Base-by-base conservation (phyloP, 805 yeast species). In the Zygosaccharomyces gambellarensis region DNA sequence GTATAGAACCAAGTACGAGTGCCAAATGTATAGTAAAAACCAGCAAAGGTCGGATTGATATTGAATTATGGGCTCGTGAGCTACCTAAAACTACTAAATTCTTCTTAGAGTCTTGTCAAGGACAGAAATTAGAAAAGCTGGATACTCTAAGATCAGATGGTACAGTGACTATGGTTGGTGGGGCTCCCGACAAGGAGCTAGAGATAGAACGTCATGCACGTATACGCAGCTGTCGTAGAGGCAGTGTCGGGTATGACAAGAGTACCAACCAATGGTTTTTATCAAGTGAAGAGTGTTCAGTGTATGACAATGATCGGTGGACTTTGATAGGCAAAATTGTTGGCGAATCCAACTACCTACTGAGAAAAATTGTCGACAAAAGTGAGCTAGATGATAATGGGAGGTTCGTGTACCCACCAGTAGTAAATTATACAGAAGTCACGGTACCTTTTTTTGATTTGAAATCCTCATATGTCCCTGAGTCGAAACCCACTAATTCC, bases 1-100 rank as follows among this genome's bases (percentile, higher is more conserved):
- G 21, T 27, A 29, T 70, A 14, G 83, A 78, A 50, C 83, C 83
- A n/a, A 71, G 72, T 41, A 78, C 86, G 1, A 73, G 79, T 8
- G 87, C 85, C 3, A 78, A 76, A 54, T 83, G 81, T n/a, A 62
- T 71, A 2, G 52, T 86, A 2, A 56, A 63, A 14, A 84, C 92
- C 0, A 68, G 77, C 2, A 80, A 79, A 48, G 92, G 92, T 0
- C 65, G 71, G 2, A 64, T 85, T 0, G 79, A 74, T 23, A 63
- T 85, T 1, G 90, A 81, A 49, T 62, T 85, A 5, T 86, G 85
- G 82, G 87, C 90, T 10, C 79, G 79, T 55, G 88, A 86, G 60
- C 64, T 77, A 3, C 89, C 90, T 0, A 52, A 54, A 0, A 73
- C 80, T 1, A 59, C 76, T 28, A 59, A 73, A 31, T 58, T 60